These are phyloP conservation scores for Oropetium thomaeum DNA, from an alignment of 176 grass and related monocot genomes.

Conservation along the genomic window DNA sequence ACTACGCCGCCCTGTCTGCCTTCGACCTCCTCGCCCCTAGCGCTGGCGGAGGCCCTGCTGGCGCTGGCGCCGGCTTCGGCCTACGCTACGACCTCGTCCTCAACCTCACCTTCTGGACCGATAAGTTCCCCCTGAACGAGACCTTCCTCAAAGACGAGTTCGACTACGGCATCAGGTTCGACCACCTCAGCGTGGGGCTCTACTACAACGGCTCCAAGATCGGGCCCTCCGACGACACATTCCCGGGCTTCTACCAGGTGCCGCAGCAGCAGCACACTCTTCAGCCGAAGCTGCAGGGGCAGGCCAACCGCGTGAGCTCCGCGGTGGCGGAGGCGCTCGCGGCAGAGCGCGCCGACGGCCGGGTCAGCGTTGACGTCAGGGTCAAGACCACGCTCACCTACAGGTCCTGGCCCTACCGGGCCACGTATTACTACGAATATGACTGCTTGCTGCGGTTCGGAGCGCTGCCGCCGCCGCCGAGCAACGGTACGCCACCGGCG, in stretches of 20 bases:
- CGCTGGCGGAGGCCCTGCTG: too few species aligned
- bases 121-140: neutral
- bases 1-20: neutral
- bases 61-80: neutral
- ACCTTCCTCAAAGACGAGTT: neutral
- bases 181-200: conserved; percentile 14
- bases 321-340: neutral
- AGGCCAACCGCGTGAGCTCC: neutral
- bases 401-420: neutral
- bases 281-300: neutral
- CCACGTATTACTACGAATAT: conserved; percentile 7
- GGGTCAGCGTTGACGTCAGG: neutral
- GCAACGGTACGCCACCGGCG: neutral
- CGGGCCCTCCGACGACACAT: conserved; percentile 20
- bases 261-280: neutral
- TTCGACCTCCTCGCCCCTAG: neutral
- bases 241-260: neutral
- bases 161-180: neutral
- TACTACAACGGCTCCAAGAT: conserved; percentile 20
- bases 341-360: neutral
- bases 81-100: neutral
- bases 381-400: conserved; percentile 14
- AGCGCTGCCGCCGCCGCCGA: neutral
- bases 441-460: conserved; percentile 14
- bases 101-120: conserved; percentile 2